Evolutionary conservation across 768 basidiomycete genomes (phyloP).

Genomic region (Russula abietina): DNA sequence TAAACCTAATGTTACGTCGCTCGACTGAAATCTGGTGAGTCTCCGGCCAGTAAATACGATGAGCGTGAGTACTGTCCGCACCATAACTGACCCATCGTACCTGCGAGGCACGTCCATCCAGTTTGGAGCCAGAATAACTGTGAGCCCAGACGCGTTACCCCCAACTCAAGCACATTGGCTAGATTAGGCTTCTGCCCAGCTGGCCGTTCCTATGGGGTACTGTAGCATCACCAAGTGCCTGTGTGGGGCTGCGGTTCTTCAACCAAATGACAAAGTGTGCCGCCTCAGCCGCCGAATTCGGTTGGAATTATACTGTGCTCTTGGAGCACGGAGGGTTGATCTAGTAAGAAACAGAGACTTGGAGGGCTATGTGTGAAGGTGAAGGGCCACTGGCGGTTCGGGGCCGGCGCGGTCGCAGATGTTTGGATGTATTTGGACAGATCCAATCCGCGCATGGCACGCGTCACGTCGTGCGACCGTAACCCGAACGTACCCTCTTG

Average conservation of each 20-base stretch:
- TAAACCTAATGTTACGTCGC: not conserved
- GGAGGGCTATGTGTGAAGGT: no score
- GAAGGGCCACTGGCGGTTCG: no score
- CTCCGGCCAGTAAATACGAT: not conserved
- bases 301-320: no score
- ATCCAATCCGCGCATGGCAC: no score
- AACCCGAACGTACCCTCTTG: not conserved
- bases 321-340: no score
- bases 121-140: not conserved
- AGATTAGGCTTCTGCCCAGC: no score
- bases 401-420: no score
- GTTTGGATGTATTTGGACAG: constrained; percentile 3
- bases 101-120: not conserved
- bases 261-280: no score
- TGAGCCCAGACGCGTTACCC: not conserved
- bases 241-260: not conserved
- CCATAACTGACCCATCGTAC: not conserved
- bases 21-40: not conserved
- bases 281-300: no score
- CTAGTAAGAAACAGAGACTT: no score
- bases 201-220: not conserved
- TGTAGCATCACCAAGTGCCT: not conserved
- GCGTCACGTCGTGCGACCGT: not conserved
- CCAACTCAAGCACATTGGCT: no score
- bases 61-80: not conserved